Evolutionary conservation across 176 grass and related monocot genomes (phyloP), one percentile per base, ranked within the genome.

Genomic region (Pharus latifolius): DNA sequence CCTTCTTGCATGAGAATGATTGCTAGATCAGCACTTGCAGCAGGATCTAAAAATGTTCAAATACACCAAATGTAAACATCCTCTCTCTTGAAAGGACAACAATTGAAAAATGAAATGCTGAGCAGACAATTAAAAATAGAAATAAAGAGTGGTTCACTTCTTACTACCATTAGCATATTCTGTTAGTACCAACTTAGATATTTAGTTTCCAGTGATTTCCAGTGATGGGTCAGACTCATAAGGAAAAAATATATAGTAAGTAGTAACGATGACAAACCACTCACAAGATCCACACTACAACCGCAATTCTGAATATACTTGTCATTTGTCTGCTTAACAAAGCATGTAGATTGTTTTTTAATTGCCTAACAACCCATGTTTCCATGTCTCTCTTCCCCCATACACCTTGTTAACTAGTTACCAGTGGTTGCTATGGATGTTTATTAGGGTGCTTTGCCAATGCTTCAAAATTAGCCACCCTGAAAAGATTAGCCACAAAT

Each of bases 1-100:
- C 94, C 94, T 83, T 98, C 94, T 98, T 98, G 94, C 94, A 98
- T 98, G 20, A 98, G 78, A 88, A 93, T 85, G 78, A 98, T 89
- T 67, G 89, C 86, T 52, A 98, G 84, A 87, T 98, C 94, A 80
- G 94, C 94, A 93, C 94, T 93, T 56, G 86, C 86, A 72, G 89
- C 18, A 79, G 94, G 94, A 90, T 98, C 94, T 97, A 65, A 74
- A 78, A 67, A 78, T 38, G 13, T 78, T 73, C 16, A 64, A 43
- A 43, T 62, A 41, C 17, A 80, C 38, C 32, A 18, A 27, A 46
- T 85, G 37, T 55, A 67, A 56, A 69, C 1, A 18, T 1, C 43
- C 0, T 60, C 66, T 74, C 28, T 62, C 10, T 46, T 14, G 17
- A 67, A 60, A 51, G 29, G 61, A 10, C 35, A 34, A 50, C 44